phyloP scores from a whole-genome alignment of 2,329 filamentous ascomycete genomes.

The Cladosporium colombiae region DNA sequence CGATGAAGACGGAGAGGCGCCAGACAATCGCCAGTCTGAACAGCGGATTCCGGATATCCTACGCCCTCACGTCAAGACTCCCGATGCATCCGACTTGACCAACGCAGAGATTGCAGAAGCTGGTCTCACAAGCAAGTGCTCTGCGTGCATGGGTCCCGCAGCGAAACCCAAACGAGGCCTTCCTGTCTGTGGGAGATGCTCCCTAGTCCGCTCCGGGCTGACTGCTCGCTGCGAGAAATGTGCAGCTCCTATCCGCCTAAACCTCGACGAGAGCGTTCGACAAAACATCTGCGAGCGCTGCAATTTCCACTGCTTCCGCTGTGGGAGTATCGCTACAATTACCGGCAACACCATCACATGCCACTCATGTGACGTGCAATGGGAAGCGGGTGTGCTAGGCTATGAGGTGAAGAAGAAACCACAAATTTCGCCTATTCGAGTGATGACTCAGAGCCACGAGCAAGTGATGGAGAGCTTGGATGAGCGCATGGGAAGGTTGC shows the following conservation, averaged over 20 bases:
- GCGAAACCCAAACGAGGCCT: conserved; percentile 1
- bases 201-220: conserved; percentile 13
- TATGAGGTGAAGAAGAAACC: conserved; percentile 34
- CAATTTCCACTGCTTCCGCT: conserved; percentile 46
- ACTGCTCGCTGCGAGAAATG: conserved; percentile 23
- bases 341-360: conserved; percentile 33
- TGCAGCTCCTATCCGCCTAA: conserved; percentile 26
- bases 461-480: conserved; percentile 14
- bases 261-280: not conserved
- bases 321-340: conserved; percentile 32
- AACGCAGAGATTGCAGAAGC: conserved; percentile 23
- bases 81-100: conserved; percentile 21
- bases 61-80: conserved; percentile 21
- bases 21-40: conserved; percentile 42
- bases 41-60: conserved; percentile 47
- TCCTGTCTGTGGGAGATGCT: conserved; percentile 21
- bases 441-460: not conserved
- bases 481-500: conserved; percentile 5
- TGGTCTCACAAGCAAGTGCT: conserved; percentile 38
- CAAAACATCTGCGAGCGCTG: conserved; percentile 43
- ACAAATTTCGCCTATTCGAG: too few species aligned
- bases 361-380: conserved; percentile 35
- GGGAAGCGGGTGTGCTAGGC: conserved; percentile 42
- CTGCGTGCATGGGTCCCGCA: conserved; percentile 37
- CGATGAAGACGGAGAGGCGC: conserved; percentile 37